A percentile compares a stretch with the other conserved stretches of the same genome.
Conservation (phyloP, 2,329 filamentous ascomycete species). For the Chaetomiaceae sp. region DNA sequence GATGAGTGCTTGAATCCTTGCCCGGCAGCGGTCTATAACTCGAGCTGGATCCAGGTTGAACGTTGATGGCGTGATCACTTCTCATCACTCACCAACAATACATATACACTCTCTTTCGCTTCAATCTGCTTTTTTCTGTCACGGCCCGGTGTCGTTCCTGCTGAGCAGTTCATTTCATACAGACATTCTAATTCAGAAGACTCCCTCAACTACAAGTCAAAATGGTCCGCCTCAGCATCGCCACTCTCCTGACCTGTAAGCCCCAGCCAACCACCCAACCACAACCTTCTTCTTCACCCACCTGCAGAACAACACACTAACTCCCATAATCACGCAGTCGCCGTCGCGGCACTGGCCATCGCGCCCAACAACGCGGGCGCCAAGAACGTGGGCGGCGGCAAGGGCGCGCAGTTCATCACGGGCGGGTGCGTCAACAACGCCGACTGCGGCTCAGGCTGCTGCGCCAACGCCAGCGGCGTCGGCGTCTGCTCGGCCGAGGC, state of each 20-base stretch:
- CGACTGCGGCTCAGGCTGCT: constrained; percentile 28
- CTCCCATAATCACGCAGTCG: constrained; percentile 16
- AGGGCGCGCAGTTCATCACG: constrained; percentile 29
- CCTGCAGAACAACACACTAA: no score
- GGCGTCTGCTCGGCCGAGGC: constrained; percentile 30
- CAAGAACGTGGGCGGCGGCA: constrained; percentile 27
- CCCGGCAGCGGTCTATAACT: background rate
- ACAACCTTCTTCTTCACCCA: no score
- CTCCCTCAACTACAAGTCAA: constrained; percentile 11
- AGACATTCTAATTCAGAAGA: constrained; percentile 1
- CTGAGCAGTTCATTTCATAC: constrained; percentile 3
- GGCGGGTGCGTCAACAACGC: constrained; percentile 30
- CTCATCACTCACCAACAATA: background rate
- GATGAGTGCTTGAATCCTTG: background rate
- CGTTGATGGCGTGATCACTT: constrained; percentile 12
- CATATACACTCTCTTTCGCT: no score
- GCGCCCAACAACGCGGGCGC: constrained; percentile 30
- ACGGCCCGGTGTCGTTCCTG: constrained; percentile 20
- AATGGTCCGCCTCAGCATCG: constrained; percentile 29
- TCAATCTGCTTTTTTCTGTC: no score
- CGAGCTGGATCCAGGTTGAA: background rate
- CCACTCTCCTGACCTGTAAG: constrained; percentile 26
- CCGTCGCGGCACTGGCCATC: constrained; percentile 25
- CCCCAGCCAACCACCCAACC: background rate
- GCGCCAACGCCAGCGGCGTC: constrained; percentile 26